A percentile compares a stretch with the other conserved stretches of the same genome.
Conservation (phyloP, 495 filamentous ascomycete genomes). For the Clavariopsis aquatica region DNA sequence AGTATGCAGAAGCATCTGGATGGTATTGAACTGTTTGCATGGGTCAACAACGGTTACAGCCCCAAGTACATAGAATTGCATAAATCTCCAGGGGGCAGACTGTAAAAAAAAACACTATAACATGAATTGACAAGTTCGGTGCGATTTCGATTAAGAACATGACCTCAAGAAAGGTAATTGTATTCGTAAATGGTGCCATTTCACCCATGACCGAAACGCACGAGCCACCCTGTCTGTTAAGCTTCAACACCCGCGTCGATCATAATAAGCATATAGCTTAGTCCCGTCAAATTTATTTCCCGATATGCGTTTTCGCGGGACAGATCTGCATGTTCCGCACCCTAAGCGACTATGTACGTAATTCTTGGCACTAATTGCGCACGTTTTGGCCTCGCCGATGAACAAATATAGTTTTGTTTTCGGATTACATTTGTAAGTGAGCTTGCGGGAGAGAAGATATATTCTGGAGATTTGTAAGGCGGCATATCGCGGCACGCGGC, state of each 20-base stretch:
- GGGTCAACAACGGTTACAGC: background rate
- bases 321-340: constrained; percentile 16
- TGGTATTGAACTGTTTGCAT: background rate
- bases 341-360: constrained; percentile 11
- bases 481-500: background rate
- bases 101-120: no score
- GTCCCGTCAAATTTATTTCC: background rate
- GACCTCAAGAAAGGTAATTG: constrained; percentile 3
- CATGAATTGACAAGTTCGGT: background rate
- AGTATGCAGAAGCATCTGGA: background rate
- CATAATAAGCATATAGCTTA: background rate
- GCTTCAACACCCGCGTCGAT: background rate
- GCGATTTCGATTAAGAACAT: background rate
- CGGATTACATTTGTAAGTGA: background rate
- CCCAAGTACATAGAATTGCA: background rate
- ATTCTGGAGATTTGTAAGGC: background rate
- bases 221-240: background rate
- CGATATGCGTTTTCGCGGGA: background rate
- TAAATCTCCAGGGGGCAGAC: background rate
- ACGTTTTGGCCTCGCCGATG: constrained; percentile 7
- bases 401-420: background rate
- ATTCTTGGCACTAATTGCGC: constrained; percentile 26
- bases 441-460: background rate
- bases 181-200: constrained; percentile 5
- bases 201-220: background rate